Conservation (phyloP, 768 basidiomycete species). For the Phylloporus rhodoxanthus region DNA sequence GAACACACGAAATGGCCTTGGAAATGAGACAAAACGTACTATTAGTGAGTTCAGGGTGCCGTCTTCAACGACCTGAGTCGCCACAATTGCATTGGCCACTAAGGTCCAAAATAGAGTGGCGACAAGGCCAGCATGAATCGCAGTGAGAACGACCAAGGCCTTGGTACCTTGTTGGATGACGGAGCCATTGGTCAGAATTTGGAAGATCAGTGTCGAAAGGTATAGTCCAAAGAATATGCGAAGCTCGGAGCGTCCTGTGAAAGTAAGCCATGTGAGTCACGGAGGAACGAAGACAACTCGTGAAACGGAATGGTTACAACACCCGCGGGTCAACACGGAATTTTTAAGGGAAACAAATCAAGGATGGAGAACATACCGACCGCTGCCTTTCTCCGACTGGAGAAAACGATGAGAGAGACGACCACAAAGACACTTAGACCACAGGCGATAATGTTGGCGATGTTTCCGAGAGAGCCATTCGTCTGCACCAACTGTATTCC, state of each 20-base stretch:
- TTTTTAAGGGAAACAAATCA: background rate
- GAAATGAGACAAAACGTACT: constrained; percentile 36
- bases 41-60: constrained; percentile 69
- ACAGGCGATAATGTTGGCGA: constrained; percentile 81
- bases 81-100: constrained; percentile 69
- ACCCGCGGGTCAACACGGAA: background rate
- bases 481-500: constrained; percentile 61
- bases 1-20: background rate
- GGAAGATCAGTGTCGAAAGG: constrained; percentile 66
- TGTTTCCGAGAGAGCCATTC: constrained; percentile 65
- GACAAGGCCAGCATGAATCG: constrained; percentile 75
- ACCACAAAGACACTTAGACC: constrained; percentile 63
- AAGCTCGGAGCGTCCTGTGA: constrained; percentile 62
- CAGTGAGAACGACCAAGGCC: constrained; percentile 61
- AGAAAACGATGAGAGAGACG: constrained; percentile 49
- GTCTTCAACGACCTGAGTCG: constrained; percentile 90
- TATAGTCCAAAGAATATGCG: constrained; percentile 61
- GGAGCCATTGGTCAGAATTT: constrained; percentile 76
- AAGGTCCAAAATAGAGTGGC: constrained; percentile 76
- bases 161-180: constrained; percentile 74
- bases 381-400: constrained; percentile 73
- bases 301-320: background rate
- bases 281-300: background rate
- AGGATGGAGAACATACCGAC: constrained; percentile 57
- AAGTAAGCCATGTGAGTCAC: constrained; percentile 4